Conservation (phyloP, 352 stramenopile genomes). For the Phytophthora lateralis region DNA sequence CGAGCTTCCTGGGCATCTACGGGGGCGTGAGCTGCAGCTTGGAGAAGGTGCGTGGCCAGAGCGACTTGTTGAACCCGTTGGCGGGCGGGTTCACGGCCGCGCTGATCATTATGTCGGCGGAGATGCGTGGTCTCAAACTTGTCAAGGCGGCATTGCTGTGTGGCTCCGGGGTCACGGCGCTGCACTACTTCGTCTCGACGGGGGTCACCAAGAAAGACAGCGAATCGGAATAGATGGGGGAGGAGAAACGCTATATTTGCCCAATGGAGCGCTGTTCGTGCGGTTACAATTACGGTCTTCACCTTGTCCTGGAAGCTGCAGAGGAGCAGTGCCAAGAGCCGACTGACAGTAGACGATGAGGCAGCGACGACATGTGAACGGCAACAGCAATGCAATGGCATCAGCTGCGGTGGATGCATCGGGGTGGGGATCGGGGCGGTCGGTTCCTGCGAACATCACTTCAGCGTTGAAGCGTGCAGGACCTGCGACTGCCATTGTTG, state of each 20-base stretch:
- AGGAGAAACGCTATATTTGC: conserved; percentile 31
- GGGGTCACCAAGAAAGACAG: conserved; percentile 30
- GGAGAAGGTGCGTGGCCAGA: conserved; percentile 58
- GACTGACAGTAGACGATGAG: conserved; percentile 31
- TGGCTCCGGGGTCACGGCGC: conserved; percentile 55
- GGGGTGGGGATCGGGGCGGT: conserved; percentile 24
- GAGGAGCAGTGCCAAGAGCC: not conserved
- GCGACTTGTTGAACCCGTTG: conserved; percentile 76
- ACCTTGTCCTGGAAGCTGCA: not conserved
- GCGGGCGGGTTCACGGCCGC: conserved; percentile 66
- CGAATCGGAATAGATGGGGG: not conserved
- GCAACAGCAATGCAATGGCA: conserved; percentile 52
- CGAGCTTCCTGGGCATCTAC: conserved; percentile 77
- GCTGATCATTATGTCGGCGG: conserved; percentile 47
- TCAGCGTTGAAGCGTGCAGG: conserved; percentile 13
- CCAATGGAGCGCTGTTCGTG: conserved; percentile 5
- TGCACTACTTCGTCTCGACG: conserved; percentile 62
- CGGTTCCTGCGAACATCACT: conserved; percentile 15
- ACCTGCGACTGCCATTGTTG: not conserved
- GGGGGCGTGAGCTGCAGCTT: conserved; percentile 71
- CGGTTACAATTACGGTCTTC: conserved; percentile 19
- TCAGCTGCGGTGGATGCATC: not conserved
- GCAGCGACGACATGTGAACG: conserved; percentile 55
- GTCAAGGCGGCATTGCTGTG: conserved; percentile 54
- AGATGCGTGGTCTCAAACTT: conserved; percentile 51